These are phyloP conservation scores for Cladorrhinum samala DNA, from an alignment of 495 filamentous ascomycete genomes.

Conservation along the genomic window DNA sequence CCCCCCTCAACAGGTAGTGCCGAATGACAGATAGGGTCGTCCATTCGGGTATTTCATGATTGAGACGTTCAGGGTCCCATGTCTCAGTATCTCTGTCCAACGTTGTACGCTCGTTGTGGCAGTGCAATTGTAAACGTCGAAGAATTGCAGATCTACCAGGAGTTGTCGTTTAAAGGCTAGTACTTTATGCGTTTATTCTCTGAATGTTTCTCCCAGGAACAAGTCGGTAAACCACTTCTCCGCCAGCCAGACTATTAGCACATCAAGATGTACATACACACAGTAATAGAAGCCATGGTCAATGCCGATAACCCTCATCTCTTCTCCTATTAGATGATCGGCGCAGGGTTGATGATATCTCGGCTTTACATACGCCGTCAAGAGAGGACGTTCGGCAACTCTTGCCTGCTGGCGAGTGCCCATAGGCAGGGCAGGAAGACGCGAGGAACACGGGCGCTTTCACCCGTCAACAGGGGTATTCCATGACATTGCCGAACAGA, in stretches of 20 bases:
- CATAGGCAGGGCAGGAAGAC: background rate
- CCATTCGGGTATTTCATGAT: constrained; percentile 7
- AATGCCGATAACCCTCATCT: background rate
- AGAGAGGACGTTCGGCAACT: background rate
- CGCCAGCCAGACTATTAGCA: too few species aligned
- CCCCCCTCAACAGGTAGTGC: background rate
- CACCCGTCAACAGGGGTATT: background rate
- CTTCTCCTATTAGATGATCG: background rate
- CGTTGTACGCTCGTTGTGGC: background rate
- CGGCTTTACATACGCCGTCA: background rate
- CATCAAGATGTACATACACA: too few species aligned
- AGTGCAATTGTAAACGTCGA: constrained; percentile 3
- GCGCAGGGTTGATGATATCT: background rate
- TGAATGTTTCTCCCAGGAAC: too few species aligned
- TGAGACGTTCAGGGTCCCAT: background rate
- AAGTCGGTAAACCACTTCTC: too few species aligned
- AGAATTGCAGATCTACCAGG: background rate
- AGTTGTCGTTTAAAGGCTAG: too few species aligned
- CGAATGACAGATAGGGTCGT: background rate
- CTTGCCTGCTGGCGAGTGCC: background rate
- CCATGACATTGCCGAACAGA: background rate
- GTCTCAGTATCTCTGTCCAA: background rate
- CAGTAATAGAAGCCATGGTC: too few species aligned
- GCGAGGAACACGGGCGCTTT: background rate
- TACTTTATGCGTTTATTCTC: too few species aligned